Percentiles rank a stretch among this genome's conserved stretches.
These are phyloP conservation scores for Afroboletus lepidellus DNA, from an alignment of 1,284 basidiomycete species.

Conservation along the genomic window DNA sequence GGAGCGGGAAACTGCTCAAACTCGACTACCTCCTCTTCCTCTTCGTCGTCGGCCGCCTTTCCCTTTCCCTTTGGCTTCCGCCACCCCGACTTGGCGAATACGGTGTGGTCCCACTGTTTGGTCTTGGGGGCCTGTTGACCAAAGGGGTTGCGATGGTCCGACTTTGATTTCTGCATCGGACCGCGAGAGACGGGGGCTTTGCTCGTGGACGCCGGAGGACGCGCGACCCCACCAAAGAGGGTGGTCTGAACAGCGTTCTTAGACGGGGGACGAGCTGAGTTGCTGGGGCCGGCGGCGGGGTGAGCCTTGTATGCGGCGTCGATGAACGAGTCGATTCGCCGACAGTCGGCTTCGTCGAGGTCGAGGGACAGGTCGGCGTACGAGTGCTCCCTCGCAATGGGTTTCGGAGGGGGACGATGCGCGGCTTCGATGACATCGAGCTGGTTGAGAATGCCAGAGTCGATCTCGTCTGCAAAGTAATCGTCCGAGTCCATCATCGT, in stretches of 20 bases:
- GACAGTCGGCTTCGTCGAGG: slow-evolving; percentile 53
- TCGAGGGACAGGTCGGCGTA: slow-evolving; percentile 58
- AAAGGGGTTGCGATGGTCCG: slow-evolving; percentile 44
- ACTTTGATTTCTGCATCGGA: slow-evolving; percentile 44
- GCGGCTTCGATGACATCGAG: slow-evolving; percentile 69
- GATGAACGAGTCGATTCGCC: slow-evolving; percentile 51
- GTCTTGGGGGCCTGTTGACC: slow-evolving; percentile 58
- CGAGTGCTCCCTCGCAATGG: slow-evolving; percentile 39
- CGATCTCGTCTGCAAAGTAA: slow-evolving; percentile 48
- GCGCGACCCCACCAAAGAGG: slow-evolving; percentile 57
- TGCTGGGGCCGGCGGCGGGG: slow-evolving; percentile 45
- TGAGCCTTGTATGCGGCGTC: slow-evolving; percentile 42
- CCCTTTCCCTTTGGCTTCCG: slow-evolving; percentile 52
- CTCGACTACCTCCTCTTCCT: slow-evolving; percentile 56
- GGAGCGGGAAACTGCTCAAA: slow-evolving; percentile 84
- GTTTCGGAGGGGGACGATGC: slow-evolving; percentile 30
- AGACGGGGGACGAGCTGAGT: slow-evolving; percentile 33
- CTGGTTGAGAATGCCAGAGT: slow-evolving; percentile 48
- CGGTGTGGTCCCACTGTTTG: slow-evolving; percentile 86
- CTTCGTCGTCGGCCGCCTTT: slow-evolving; percentile 50
- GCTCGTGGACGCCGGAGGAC: slow-evolving; percentile 33
- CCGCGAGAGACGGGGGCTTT: slow-evolving; percentile 31
- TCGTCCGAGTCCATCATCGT: slow-evolving; percentile 71
- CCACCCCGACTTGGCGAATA: slow-evolving; percentile 74
- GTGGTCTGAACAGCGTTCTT: slow-evolving; percentile 58